Percentiles rank a stretch among this genome's conserved stretches.
phyloP scores from a whole-genome alignment of 129 eudicot species.

The Heracleum sosnowskyi region DNA sequence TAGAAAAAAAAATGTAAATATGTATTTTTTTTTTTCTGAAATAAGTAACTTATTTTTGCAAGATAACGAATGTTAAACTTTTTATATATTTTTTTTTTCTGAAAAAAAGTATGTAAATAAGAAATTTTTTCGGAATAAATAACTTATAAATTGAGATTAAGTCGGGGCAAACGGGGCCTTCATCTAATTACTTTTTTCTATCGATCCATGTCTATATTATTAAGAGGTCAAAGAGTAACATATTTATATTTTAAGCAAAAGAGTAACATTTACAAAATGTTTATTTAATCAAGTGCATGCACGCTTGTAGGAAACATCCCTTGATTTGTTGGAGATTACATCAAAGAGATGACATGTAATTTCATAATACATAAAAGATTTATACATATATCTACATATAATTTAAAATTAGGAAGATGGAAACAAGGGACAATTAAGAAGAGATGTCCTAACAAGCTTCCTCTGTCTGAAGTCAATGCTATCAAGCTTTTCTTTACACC shows the following conservation, averaged over 20 bases:
- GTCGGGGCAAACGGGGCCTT: too few relatives aligned
- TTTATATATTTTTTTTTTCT: too few relatives aligned
- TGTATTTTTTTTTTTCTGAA: too few relatives aligned
- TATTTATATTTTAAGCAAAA: too few relatives aligned
- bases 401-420: constrained; percentile 25
- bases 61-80: too few relatives aligned
- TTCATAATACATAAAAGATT: background rate
- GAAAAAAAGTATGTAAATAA: too few relatives aligned
- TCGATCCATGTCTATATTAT: background rate
- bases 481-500: constrained; percentile 50
- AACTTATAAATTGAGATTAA: too few relatives aligned
- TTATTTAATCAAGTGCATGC: background rate
- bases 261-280: background rate
- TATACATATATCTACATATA: background rate
- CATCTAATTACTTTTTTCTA: too few relatives aligned
- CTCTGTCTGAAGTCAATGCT: constrained; percentile 28
- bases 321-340: background rate
- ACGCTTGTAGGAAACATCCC: background rate
- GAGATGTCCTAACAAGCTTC: constrained; percentile 16
- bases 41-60: too few relatives aligned
- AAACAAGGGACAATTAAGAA: constrained; percentile 20
- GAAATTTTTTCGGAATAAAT: too few relatives aligned
- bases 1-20: too few relatives aligned
- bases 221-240: background rate
- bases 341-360: background rate